Evolutionary conservation across 2,329 filamentous ascomycete genomes (phyloP).

Genomic region (Botryotinia globosa): DNA sequence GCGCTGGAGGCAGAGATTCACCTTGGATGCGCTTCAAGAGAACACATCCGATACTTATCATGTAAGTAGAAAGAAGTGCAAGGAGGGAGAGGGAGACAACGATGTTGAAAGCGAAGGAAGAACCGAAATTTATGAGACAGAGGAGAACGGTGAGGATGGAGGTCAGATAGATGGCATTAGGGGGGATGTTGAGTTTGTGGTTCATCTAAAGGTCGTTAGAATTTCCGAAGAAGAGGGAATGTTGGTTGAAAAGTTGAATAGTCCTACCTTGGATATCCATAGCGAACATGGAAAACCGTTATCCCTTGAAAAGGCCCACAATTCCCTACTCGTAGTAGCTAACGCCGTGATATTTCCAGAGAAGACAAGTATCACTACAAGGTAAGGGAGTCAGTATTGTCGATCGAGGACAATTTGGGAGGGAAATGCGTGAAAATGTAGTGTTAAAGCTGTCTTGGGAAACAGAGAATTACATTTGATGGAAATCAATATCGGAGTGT

Average conservation of each 20-base stretch:
- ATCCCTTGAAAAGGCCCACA: slow-evolving; percentile 43
- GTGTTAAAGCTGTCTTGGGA: not conserved
- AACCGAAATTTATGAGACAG: slow-evolving; percentile 49
- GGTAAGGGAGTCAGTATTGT: not conserved
- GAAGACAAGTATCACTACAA: slow-evolving; percentile 39
- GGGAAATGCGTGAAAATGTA: not conserved
- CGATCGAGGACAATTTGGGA: not conserved
- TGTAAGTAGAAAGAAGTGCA: slow-evolving; percentile 51
- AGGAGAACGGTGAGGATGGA: slow-evolving; percentile 27
- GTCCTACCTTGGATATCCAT: slow-evolving; percentile 42
- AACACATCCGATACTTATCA: slow-evolving; percentile 48
- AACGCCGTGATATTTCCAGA: slow-evolving; percentile 42
- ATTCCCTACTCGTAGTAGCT: slow-evolving; percentile 40
- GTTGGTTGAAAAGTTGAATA: not conserved
- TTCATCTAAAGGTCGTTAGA: slow-evolving; percentile 34
- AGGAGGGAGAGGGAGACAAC: slow-evolving; percentile 52
- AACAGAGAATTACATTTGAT: not conserved
- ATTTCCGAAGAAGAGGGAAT: not conserved
- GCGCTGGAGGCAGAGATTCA: slow-evolving; percentile 42
- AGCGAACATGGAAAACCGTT: slow-evolving; percentile 33
- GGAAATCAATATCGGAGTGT: not conserved
- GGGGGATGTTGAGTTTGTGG: slow-evolving; percentile 34
- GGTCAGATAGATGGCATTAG: slow-evolving; percentile 31
- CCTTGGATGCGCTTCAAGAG: slow-evolving; percentile 39
- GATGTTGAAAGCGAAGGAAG: slow-evolving; percentile 51